Base-by-base conservation (phyloP, 352 stramenopile genomes). In the Phytophthora cactorum region DNA sequence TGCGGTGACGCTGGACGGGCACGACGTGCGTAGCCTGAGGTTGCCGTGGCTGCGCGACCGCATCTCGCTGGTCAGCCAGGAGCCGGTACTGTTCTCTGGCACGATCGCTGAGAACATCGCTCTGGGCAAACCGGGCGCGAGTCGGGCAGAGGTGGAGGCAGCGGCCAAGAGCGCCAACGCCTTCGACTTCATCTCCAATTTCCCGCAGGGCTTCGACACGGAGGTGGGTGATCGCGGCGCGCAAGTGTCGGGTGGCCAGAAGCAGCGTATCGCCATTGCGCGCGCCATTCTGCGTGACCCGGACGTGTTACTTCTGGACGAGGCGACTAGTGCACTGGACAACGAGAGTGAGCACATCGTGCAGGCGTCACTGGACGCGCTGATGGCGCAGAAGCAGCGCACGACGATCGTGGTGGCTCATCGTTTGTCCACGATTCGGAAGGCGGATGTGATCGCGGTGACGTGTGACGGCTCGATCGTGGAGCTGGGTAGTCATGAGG, bases 161-260 rank as follows among this genome's bases (percentile, higher is more conserved):
- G 71, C 67, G 22, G 71, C 67, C 0, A 75, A 74, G 47, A 75
- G 73, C 31, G 71, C 71, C 4, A 78, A 78, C 27, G 71, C 67
- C 14, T 78, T 75, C 38, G 71, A 78, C 49, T 78, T 78, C 44
- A 78, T 78, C 51, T 67, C 43, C 47, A 75, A 70, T 28, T 78
- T 78, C 51, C 71, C 62, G 2, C 50, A 51, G 25, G 71, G 67
- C 11, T 75, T 78, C 10, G 71, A 75, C 44, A 78, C 71, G 28
- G 71, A 78, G 22, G 71, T 78, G 0, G 71, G 71, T 2, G 71
- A 78, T 22, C 71, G 67, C 10, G 71, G 71, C 5, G 71, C 67
- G 10, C 71, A 78, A 50, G 71, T 78, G 31, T 78, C 71, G 11
- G 71, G 67, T 4, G 71, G 71, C 12, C 67, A 78, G 58, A 78